Percentiles rank a stretch among this genome's conserved stretches.
Conservation (phyloP, 768 basidiomycete genomes). For the Russula virescens region DNA sequence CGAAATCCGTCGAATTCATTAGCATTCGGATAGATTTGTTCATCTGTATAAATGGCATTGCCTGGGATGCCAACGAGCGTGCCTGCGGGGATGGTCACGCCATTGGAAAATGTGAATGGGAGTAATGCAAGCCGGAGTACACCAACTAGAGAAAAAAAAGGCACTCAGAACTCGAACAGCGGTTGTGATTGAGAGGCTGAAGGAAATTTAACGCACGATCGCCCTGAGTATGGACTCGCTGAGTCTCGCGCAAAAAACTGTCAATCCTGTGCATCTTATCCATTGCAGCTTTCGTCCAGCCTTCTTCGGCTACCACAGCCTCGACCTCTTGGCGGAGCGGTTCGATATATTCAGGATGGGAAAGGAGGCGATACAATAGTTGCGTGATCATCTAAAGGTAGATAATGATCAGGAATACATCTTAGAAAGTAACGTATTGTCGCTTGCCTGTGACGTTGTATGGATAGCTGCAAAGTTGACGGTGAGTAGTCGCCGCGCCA, state of each 20-base stretch:
- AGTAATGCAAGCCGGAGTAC: conserved; percentile 33
- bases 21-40: conserved; percentile 32
- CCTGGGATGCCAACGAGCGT: conserved; percentile 32
- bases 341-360: conserved; percentile 27
- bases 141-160: conserved; percentile 16
- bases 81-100: conserved; percentile 37
- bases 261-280: conserved; percentile 32
- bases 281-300: conserved; percentile 32
- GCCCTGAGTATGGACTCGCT: conserved; percentile 27
- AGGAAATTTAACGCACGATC: conserved; percentile 19
- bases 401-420: not conserved
- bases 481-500: conserved; percentile 29
- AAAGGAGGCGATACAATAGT: conserved; percentile 30
- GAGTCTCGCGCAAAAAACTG: conserved; percentile 34
- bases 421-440: not conserved
- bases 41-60: conserved; percentile 30
- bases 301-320: conserved; percentile 26
- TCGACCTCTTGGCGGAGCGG: conserved; percentile 33
- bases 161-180: not conserved
- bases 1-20: conserved; percentile 40
- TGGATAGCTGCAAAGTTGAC: conserved; percentile 37
- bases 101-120: conserved; percentile 42
- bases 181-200: not conserved
- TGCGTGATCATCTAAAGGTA: conserved; percentile 27
- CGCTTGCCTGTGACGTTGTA: conserved; percentile 28